Percentiles rank a stretch among this genome's conserved stretches.
phyloP scores from a whole-genome alignment of 2,329 filamentous ascomycete species.

The Thelonectria discophora region DNA sequence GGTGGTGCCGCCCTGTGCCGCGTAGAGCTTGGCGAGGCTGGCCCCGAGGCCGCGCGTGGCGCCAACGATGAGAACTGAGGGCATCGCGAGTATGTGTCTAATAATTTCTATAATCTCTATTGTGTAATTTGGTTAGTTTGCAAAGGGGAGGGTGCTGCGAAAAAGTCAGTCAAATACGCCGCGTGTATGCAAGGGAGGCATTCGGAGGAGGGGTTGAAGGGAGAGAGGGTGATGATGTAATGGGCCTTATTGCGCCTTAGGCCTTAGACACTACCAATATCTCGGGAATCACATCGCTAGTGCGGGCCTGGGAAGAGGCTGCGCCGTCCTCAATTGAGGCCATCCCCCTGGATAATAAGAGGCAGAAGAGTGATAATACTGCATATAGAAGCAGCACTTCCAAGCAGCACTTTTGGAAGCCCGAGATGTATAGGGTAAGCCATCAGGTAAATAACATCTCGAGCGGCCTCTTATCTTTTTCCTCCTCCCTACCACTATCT shows the following conservation, averaged over 20 bases:
- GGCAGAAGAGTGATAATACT: too few relatives aligned
- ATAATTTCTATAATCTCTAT: not conserved
- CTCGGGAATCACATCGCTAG: not conserved
- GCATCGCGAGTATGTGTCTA: constrained; percentile 43
- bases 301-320: not conserved
- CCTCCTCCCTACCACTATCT: too few relatives aligned
- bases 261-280: constrained; percentile 17
- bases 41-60: constrained; percentile 74
- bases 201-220: not conserved
- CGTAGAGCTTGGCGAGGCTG: constrained; percentile 67
- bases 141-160: not conserved
- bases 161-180: not conserved
- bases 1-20: constrained; percentile 52
- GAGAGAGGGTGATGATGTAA: constrained; percentile 32
- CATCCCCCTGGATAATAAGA: too few relatives aligned
- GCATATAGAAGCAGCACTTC: too few relatives aligned
- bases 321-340: not conserved
- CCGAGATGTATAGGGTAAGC: not conserved
- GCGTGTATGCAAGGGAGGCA: not conserved
- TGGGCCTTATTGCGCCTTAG: constrained; percentile 14
- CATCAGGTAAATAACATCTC: too few relatives aligned
- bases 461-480: too few relatives aligned
- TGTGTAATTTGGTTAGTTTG: not conserved
- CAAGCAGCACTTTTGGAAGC: too few relatives aligned
- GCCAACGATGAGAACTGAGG: constrained; percentile 69